phyloP scores from a whole-genome alignment of 176 grass and related monocot species.

The Canna indica region DNA sequence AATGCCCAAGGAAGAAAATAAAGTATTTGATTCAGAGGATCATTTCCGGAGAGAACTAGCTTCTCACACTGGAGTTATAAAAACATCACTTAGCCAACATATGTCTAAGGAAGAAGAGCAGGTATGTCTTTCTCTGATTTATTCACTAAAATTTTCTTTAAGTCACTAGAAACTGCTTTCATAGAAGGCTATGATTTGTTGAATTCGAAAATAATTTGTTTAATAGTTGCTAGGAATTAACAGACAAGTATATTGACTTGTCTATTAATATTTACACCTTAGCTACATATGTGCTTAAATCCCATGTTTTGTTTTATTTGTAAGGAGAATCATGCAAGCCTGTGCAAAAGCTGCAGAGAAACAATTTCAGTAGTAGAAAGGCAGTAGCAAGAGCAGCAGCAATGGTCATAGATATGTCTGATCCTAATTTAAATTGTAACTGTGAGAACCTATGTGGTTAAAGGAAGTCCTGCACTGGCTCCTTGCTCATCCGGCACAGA shows the following conservation, averaged over 20 bases:
- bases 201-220: background rate
- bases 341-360: too few species aligned
- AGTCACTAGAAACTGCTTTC: background rate
- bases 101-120: constrained; percentile 98
- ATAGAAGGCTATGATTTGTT: background rate
- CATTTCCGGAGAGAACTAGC: constrained; percentile 57
- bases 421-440: too few species aligned
- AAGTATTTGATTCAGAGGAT: constrained; percentile 39
- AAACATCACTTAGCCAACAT: constrained; percentile 61
- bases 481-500: too few species aligned
- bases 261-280: too few species aligned
- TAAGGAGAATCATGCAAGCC: too few species aligned
- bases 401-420: too few species aligned
- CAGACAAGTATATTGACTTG: background rate
- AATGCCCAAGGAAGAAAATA: constrained; percentile 89
- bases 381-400: too few species aligned
- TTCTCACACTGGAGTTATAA: constrained; percentile 65
- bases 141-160: background rate
- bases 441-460: too few species aligned
- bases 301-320: too few species aligned
- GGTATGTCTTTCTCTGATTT: constrained; percentile 28
- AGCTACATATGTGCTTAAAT: too few species aligned
- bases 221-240: background rate
- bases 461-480: too few species aligned
- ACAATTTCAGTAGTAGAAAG: too few species aligned